Percentiles rank a stretch among this genome's conserved stretches.
Evolutionary conservation across 257 asterid species (phyloP).

Genomic region (Ilex aquifolium): DNA sequence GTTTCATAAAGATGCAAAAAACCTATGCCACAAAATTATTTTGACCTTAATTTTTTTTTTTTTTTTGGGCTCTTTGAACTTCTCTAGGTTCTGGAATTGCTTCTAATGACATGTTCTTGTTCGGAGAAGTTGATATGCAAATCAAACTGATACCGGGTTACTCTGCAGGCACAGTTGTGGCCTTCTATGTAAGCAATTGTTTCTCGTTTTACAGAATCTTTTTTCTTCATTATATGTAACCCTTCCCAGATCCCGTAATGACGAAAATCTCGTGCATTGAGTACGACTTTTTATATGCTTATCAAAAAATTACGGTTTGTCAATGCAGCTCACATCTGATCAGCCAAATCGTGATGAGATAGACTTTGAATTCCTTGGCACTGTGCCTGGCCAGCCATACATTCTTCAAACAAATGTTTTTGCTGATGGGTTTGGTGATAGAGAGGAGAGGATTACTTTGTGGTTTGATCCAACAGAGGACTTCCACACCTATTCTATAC

Average conservation of each 20-base stretch:
- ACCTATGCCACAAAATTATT: neutral
- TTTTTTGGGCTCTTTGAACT: neutral
- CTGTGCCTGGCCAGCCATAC: conserved; percentile 51
- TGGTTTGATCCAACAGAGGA: conserved; percentile 95
- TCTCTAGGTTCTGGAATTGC: conserved; percentile 58
- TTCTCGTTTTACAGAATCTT: too few relatives aligned
- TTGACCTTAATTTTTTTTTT: neutral
- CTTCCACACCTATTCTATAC: conserved; percentile 74
- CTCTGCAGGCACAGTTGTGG: conserved; percentile 89
- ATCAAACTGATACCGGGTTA: conserved; percentile 74
- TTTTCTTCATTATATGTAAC: neutral
- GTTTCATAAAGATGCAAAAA: too few relatives aligned
- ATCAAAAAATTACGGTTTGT: neutral
- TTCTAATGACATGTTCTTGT: conserved; percentile 68
- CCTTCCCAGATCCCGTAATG: neutral
- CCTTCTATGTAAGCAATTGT: conserved; percentile 55
- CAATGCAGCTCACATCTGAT: conserved; percentile 56
- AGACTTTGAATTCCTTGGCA: conserved; percentile 94
- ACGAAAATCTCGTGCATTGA: too few relatives aligned
- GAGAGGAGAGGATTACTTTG: conserved; percentile 67
- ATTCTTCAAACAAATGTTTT: conserved; percentile 76
- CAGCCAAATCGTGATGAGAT: conserved; percentile 69
- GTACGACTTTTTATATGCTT: neutral
- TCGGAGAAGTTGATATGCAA: conserved; percentile 78
- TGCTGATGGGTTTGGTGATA: conserved; percentile 58